Evolutionary conservation across 202 grass and related monocot genomes (phyloP).

Genomic region (Bolboschoenoplectus hybrid): DNA sequence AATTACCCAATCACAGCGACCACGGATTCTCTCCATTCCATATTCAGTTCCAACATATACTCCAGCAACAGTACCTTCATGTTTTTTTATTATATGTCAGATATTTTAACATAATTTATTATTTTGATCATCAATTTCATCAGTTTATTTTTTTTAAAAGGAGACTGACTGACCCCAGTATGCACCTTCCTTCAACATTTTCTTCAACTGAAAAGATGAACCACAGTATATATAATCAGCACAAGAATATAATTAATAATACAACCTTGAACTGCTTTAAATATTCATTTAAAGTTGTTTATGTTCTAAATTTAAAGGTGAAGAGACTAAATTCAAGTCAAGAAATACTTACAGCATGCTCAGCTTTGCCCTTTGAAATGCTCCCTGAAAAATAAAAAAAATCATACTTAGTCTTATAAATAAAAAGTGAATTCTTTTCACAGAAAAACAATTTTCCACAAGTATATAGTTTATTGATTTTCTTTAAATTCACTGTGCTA

Average conservation of each 20-base stretch:
- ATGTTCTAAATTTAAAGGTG: conserved; percentile 8
- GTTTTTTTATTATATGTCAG: conserved; percentile 9
- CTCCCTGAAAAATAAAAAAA: conserved; percentile 45
- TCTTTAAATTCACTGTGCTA: conserved; percentile 1
- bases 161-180: conserved; percentile 60
- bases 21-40: conserved; percentile 75
- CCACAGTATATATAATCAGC: conserved; percentile 27
- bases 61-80: conserved; percentile 64
- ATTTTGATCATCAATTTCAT: background rate
- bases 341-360: conserved; percentile 61
- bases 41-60: conserved; percentile 77
- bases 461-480: background rate
- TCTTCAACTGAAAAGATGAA: conserved; percentile 60
- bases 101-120: conserved; percentile 10
- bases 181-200: conserved; percentile 83
- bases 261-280: conserved; percentile 11
- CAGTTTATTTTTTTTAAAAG: background rate
- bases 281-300: background rate
- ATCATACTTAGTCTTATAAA: background rate
- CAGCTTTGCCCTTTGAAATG: conserved; percentile 59
- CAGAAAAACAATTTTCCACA: background rate
- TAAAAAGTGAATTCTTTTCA: background rate
- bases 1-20: conserved; percentile 69
- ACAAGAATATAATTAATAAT: conserved; percentile 21
- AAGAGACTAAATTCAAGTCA: conserved; percentile 1